Conservation (phyloP, 1,139 yeast genomes). For the Magnusiomyces fungicola region DNA sequence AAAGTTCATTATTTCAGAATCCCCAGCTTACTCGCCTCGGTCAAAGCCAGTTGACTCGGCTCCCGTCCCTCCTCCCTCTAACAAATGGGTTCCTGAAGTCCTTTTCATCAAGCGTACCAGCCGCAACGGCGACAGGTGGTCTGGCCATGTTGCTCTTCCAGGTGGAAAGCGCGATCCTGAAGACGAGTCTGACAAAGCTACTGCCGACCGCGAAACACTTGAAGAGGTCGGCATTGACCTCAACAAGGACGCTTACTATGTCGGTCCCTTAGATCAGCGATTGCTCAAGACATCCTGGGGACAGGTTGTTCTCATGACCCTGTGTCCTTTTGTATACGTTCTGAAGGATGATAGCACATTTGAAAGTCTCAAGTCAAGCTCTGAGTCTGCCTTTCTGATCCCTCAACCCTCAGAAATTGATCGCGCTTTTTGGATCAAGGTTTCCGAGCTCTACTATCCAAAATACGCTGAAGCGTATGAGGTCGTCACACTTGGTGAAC, state of each 20-base stretch:
- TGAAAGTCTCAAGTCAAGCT: not conserved
- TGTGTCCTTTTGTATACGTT: conserved; percentile 34
- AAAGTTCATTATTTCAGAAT: no score
- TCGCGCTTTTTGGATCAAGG: conserved; percentile 36
- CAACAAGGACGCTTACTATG: conserved; percentile 20
- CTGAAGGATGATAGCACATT: conserved; percentile 21
- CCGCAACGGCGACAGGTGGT: conserved; percentile 36
- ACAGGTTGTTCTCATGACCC: conserved; percentile 28
- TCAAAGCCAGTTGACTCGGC: not conserved
- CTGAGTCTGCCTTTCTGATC: conserved; percentile 11
- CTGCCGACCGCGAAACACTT: conserved; percentile 34
- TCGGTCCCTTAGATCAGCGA: conserved; percentile 34
- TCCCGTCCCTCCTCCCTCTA: not conserved
- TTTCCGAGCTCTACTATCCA: conserved; percentile 24
- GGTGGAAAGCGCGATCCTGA: conserved; percentile 36
- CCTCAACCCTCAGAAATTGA: conserved; percentile 34
- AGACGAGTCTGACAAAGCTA: conserved; percentile 29
- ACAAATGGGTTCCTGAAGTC: conserved; percentile 23
- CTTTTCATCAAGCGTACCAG: conserved; percentile 35
- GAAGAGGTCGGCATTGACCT: conserved; percentile 38
- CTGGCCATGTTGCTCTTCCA: conserved; percentile 38
- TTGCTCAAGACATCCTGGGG: conserved; percentile 34
- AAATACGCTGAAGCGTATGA: conserved; percentile 19
- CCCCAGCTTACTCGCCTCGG: not conserved
- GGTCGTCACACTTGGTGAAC: conserved; percentile 23